Base-by-base conservation (phyloP, 148 eudicot genomes). In the Rhododendron mucronatum region DNA sequence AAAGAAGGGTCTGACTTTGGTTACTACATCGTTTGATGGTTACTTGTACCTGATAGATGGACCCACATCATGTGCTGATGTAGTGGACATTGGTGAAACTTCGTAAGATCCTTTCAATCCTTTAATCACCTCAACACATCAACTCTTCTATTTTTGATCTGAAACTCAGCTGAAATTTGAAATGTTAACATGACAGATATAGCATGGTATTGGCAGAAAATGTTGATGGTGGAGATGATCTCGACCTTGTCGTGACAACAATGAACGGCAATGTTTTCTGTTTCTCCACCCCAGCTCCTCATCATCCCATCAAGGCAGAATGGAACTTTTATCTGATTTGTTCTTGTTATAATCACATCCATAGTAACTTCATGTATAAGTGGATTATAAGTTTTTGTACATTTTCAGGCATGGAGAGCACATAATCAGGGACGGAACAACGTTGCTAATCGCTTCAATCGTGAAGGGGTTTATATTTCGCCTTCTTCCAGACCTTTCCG, bases 241-340 rank as follows among this genome's bases (percentile, higher is more conserved):
- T 97, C 81, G 99, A 97, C 91, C 98, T 97, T 82, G 89, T 97
- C n/a, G 99, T 97, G 82, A 89, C 98, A 78, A 97, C 99, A 88
- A 95, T 97, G 99, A 97, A 97, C 71, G 99, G 99, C 89, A 97
- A 97, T 84, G 98, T 97, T 85, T 95, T 94, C 86, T 97, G 99
- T 89, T 97, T 97, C 87, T 95, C 99, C n/a, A 97, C 98, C 63
- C 98, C 96, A 76, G 88, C 97, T 85, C 94, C 98, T 20, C 94
- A 97, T 90, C 98, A 97, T 91, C 96, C 98, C 14, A 96, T 97
- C 87, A 95, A 95, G 98, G 99, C 90, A 91, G 23, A 84, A 76
- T 55, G 63, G 13, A 61, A 67, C 57, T 61, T 13, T 33, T 8
- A 26, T 50, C 10, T 53, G 33, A 79, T 82, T 30, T 71, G 28